A percentile compares a stretch with the other conserved stretches of the same genome.
phyloP scores from a whole-genome alignment of 2,329 filamentous ascomycete species.

The Exserohilum turcica region DNA sequence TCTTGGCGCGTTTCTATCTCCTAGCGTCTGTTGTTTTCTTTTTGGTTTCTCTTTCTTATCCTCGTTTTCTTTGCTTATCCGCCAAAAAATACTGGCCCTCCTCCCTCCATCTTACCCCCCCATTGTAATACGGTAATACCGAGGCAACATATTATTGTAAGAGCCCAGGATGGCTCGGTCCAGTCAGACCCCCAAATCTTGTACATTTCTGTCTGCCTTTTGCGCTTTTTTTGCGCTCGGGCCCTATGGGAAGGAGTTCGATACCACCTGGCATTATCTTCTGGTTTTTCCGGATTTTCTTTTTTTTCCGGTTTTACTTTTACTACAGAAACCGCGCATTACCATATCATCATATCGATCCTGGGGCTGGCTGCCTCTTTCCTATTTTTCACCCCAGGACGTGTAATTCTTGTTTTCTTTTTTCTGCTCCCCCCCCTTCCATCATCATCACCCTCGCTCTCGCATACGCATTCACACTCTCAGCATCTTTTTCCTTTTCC shows the following conservation, averaged over 20 bases:
- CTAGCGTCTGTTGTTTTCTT: constrained; percentile 2
- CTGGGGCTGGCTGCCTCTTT: no score
- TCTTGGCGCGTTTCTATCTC: background rate
- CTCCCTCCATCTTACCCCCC: background rate
- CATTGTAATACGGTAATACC: constrained; percentile 4
- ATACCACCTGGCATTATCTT: background rate
- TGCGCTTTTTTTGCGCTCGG: background rate
- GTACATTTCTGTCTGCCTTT: constrained; percentile 1
- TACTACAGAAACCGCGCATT: no score
- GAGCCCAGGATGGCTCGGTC: constrained; percentile 6
- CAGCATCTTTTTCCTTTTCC: no score
- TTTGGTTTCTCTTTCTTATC: no score
- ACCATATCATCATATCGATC: no score
- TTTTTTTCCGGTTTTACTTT: no score
- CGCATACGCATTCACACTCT: no score
- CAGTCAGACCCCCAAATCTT: background rate
- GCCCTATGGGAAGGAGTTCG: background rate
- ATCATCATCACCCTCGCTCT: no score
- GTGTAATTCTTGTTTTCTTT: no score
- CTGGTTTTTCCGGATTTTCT: background rate
- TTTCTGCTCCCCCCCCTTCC: no score
- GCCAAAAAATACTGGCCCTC: background rate
- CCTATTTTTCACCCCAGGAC: no score
- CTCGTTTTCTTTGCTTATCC: background rate
- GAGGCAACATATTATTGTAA: background rate